These are phyloP conservation scores for Scheffersomyces stambukii DNA, from an alignment of 1,139 yeast species.

Conservation along the genomic window DNA sequence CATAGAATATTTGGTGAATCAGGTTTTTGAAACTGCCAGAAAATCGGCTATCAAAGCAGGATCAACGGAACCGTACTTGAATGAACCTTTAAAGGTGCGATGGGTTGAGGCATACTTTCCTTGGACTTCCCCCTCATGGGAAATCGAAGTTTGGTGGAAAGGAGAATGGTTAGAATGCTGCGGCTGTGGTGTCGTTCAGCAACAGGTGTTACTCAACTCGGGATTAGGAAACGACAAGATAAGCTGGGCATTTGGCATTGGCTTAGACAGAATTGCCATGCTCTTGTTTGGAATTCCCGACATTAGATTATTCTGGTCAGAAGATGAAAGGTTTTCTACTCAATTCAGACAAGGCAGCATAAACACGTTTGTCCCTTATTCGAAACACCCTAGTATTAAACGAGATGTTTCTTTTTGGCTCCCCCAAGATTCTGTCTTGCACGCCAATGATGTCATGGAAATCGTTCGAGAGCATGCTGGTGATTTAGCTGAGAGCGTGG, in stretches of 20 bases:
- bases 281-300: constrained; percentile 91
- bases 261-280: constrained; percentile 95
- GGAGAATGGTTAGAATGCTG: constrained; percentile 98
- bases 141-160: constrained; percentile 98
- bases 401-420: constrained; percentile 95
- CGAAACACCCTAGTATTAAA: constrained; percentile 82
- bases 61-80: constrained; percentile 53
- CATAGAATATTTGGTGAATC: constrained; percentile 74
- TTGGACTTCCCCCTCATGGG: constrained; percentile 99
- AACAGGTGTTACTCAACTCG: constrained; percentile 70
- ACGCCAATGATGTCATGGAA: constrained; percentile 92
- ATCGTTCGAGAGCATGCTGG: constrained; percentile 81
- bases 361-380: constrained; percentile 77
- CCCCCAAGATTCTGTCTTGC: constrained; percentile 47
- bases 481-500: constrained; percentile 84
- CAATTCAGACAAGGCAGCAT: constrained; percentile 71
- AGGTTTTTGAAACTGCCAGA: constrained; percentile 75
- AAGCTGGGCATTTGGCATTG: constrained; percentile 98
- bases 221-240: constrained; percentile 58
- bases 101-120: constrained; percentile 98
- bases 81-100: constrained; percentile 77
- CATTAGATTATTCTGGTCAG: constrained; percentile 88
- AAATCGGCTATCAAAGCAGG: constrained; percentile 68
- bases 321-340: constrained; percentile 67
- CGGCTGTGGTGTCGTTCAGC: constrained; percentile 91